Conservation (phyloP, 2,329 filamentous ascomycete genomes). For the Paraphaeosphaeria minitans region DNA sequence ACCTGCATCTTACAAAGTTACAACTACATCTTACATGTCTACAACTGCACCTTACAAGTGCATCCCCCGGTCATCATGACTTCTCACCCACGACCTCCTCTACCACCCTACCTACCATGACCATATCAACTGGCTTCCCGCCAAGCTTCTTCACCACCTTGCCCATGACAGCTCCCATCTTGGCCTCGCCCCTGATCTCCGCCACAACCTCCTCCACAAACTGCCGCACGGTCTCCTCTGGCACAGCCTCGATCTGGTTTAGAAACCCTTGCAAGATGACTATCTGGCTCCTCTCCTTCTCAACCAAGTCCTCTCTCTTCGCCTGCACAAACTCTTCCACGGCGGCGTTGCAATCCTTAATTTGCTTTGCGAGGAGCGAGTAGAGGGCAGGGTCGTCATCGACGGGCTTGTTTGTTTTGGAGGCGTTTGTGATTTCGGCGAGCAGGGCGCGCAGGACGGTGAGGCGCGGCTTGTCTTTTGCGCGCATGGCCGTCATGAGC, state of each 20-base stretch:
- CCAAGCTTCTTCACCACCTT: constrained; percentile 59
- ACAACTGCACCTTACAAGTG: neutral
- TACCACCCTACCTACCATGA: constrained; percentile 64
- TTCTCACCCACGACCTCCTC: constrained; percentile 46
- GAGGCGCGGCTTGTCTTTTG: constrained; percentile 63
- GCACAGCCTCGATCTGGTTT: constrained; percentile 62
- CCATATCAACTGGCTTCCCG: constrained; percentile 68
- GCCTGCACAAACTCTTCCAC: constrained; percentile 67
- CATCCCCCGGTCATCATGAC: neutral
- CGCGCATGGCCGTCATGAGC: constrained; percentile 55
- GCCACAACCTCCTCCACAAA: constrained; percentile 60
- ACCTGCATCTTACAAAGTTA: no score
- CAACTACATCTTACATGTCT: no score
- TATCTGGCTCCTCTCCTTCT: constrained; percentile 71
- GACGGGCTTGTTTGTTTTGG: constrained; percentile 74
- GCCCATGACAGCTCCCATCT: constrained; percentile 69
- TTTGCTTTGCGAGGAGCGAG: constrained; percentile 68
- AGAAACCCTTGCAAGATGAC: constrained; percentile 70
- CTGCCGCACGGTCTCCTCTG: constrained; percentile 62
- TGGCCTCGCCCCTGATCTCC: constrained; percentile 56
- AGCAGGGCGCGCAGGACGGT: constrained; percentile 71
- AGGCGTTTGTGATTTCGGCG: constrained; percentile 73
- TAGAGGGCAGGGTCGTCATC: constrained; percentile 72
- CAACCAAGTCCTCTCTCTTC: constrained; percentile 69
- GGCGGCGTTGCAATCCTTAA: constrained; percentile 63